Evolutionary conservation across 169 alveolate genomes (phyloP), one percentile per base, ranked within the genome.

Genomic region (Eimeria tenella): DNA sequence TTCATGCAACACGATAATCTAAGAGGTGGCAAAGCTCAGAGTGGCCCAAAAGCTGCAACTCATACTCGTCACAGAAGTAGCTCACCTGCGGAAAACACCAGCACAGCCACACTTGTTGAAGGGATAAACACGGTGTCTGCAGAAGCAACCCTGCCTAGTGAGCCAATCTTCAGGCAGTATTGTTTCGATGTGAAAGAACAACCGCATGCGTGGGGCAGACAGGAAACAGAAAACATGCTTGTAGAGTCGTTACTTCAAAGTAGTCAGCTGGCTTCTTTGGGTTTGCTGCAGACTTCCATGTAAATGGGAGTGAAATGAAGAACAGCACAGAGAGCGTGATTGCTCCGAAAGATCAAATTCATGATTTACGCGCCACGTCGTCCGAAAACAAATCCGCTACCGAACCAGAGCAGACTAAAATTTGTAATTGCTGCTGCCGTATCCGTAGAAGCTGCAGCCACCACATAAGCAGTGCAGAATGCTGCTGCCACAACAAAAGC

Each of bases 401-500:
- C 56, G 42, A 25, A 17, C 55, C 56, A 68, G 58, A 55, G 21
- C 55, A 21, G 42, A 82, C 73, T 25, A 50, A 58, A 82, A 21
- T 3, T 31, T 4, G 58, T 50, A 82, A 58, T 23, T 82, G 58
- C 49, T 55, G 90, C 65, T 82, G 75, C 75, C n/a, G 31, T 73
- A 9, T 11, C 73, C 21, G 75, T 73, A 55, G 60, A 13, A 42
- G 75, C 90, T 31, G 90, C 90, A 49, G 21, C 49, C 31, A 8
- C 8, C 17, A 75, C 65, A 42, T 8, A n/a, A 49, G 63, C 10
- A 50, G 65, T 49, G 13, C 50, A 75, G 86, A 63, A 3, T 82
- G 90, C 60, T 82, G 73, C 90, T 55, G 90, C 42, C 13, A 31
- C 31, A 42, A 56, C 74, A 82, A 73, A 68, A 55, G 56, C 10